Conservation (phyloP, 2,329 filamentous ascomycete species). For the Madurella mycetomatis region DNA sequence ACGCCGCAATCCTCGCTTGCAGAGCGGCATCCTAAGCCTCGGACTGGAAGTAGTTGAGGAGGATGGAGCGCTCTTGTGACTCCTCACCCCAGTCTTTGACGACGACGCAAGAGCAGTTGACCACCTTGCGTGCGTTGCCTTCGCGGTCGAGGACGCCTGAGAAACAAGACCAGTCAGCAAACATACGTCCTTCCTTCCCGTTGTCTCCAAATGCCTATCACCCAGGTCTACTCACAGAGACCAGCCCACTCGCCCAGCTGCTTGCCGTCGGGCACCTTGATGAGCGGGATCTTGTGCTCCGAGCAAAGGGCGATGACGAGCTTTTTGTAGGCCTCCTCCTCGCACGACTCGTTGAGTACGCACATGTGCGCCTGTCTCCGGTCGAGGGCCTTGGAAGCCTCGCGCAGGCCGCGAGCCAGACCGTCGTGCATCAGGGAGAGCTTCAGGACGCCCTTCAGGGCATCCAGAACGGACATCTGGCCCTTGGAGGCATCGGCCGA, state of each 20-base stretch:
- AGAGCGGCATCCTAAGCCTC: slow-evolving; percentile 53
- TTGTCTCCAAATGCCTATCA: neutral
- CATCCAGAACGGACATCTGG: slow-evolving; percentile 97
- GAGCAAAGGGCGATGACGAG: slow-evolving; percentile 96
- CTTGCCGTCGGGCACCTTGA: slow-evolving; percentile 99
- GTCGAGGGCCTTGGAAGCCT: slow-evolving; percentile 98
- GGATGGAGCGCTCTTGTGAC: slow-evolving; percentile 95
- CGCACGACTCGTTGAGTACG: slow-evolving; percentile 98
- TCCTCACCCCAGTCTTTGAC: slow-evolving; percentile 99
- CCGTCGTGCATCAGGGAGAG: slow-evolving; percentile 99
- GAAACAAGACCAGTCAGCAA: slow-evolving; percentile 14
- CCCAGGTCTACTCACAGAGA: slow-evolving; percentile 73
- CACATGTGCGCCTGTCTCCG: slow-evolving; percentile 99
- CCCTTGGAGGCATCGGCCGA: slow-evolving; percentile 84
- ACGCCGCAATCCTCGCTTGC: slow-evolving; percentile 31
- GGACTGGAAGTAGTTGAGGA: slow-evolving; percentile 99
- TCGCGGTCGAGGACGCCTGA: slow-evolving; percentile 96
- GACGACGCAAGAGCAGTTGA: slow-evolving; percentile 99
- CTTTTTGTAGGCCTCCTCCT: slow-evolving; percentile 99
- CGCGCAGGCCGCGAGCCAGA: slow-evolving; percentile 94
- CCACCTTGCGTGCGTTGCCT: slow-evolving; percentile 98
- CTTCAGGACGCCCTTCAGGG: slow-evolving; percentile 98
- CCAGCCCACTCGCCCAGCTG: slow-evolving; percentile 99
- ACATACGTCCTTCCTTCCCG: neutral
- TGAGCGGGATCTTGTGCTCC: slow-evolving; percentile 99